Evolutionary conservation across 768 basidiomycete genomes (phyloP).

Genomic region (Trichaptum fuscoviolaceum): DNA sequence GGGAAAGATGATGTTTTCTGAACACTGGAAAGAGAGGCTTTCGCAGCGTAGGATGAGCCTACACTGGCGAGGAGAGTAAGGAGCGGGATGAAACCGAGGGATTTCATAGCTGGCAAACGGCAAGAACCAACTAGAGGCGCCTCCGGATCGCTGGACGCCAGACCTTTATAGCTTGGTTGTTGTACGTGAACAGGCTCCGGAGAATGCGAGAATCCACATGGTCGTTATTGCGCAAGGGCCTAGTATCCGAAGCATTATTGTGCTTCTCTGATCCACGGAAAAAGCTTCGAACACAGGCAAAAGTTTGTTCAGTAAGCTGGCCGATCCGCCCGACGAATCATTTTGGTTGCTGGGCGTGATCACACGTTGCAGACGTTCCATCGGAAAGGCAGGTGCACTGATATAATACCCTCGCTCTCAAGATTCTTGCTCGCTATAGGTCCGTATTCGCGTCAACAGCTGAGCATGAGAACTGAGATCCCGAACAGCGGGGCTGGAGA

Average conservation of each 20-base stretch:
- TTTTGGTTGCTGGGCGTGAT: neutral
- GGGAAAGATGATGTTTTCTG: slow-evolving; percentile 32
- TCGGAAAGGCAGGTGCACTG: neutral
- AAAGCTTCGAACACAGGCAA: neutral
- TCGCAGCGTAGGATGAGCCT: slow-evolving; percentile 50
- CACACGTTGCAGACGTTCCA: neutral
- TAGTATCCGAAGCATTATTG: neutral
- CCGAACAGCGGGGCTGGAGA: too few relatives aligned
- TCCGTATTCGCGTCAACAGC: neutral
- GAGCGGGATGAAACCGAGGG: slow-evolving; percentile 5
- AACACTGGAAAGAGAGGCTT: slow-evolving; percentile 41
- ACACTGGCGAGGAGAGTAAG: slow-evolving; percentile 6
- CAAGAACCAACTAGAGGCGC: slow-evolving; percentile 1
- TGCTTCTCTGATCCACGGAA: neutral
- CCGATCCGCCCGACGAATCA: neutral
- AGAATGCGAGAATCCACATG: neutral
- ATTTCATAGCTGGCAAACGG: slow-evolving; percentile 8
- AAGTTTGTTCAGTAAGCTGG: neutral
- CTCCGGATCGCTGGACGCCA: slow-evolving; percentile 10
- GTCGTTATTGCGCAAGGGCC: slow-evolving; percentile 6
- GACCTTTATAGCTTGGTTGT: neutral
- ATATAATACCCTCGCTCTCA: neutral
- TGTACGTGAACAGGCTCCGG: slow-evolving; percentile 3
- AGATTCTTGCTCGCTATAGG: neutral
- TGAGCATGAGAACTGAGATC: neutral